Percentiles rank a stretch among this genome's conserved stretches.
These are phyloP conservation scores for Gamarada debralockiae DNA, from an alignment of 495 filamentous ascomycete species.

Conservation along the genomic window DNA sequence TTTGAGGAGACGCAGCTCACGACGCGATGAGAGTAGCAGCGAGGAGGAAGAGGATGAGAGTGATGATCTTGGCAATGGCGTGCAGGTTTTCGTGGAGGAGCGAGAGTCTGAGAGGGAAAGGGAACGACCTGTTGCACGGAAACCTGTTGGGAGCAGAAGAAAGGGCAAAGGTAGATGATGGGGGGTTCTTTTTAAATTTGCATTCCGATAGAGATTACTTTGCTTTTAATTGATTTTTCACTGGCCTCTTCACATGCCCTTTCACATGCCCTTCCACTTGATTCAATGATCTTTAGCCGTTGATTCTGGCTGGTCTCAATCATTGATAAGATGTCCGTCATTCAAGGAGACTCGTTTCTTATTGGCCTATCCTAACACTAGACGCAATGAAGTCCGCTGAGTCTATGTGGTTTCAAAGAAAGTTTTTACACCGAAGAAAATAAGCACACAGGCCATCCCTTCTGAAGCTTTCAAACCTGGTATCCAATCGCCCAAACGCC, in stretches of 20 bases:
- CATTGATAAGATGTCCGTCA: neutral
- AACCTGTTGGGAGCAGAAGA: conserved; percentile 14
- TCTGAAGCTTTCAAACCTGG: neutral
- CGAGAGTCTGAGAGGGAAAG: conserved; percentile 9
- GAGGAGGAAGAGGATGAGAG: conserved; percentile 25
- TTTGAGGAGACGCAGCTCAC: conserved; percentile 3
- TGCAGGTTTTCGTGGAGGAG: conserved; percentile 30
- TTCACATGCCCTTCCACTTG: too few species aligned
- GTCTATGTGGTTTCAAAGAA: too few species aligned
- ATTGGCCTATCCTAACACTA: too few species aligned
- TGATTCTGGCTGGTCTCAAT: too few species aligned
- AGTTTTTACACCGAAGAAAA: neutral
- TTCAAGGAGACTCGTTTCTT: too few species aligned
- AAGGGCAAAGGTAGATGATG: conserved; percentile 14
- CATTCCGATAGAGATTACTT: neutral
- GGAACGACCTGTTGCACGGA: conserved; percentile 7
- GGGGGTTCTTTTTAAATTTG: conserved; percentile 1
- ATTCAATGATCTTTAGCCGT: too few species aligned
- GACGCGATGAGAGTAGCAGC: conserved; percentile 12
- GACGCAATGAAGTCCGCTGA: too few species aligned
- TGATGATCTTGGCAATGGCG: conserved; percentile 30
- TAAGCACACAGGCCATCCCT: neutral
- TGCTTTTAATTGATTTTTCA: conserved; percentile 11
- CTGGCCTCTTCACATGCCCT: neutral
- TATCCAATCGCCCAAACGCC: conserved; percentile 9